Evolutionary conservation across 495 filamentous ascomycete species (phyloP).

Genomic region (Podospora pseudopauciseta): DNA sequence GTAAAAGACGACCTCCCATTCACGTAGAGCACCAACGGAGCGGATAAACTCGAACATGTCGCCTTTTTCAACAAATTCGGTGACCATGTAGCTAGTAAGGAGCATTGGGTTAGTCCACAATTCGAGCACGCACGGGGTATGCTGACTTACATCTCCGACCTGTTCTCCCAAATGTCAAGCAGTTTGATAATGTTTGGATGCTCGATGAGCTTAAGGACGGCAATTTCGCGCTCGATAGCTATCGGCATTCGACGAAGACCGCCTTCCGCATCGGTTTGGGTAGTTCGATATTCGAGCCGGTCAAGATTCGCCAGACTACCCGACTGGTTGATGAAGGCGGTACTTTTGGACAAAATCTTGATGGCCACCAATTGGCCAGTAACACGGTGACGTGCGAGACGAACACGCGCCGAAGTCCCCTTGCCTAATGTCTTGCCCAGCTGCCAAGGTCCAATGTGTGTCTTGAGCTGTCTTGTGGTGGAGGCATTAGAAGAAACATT

Average conservation of each 20-base stretch:
- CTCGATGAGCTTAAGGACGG: conserved; percentile 92
- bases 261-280: conserved; percentile 42
- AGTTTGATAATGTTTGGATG: conserved; percentile 90
- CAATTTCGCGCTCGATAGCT: conserved; percentile 86
- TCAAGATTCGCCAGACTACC: conserved; percentile 75
- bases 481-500: conserved; percentile 58
- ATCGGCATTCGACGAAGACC: conserved; percentile 69
- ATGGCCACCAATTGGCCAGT: conserved; percentile 78
- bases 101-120: conserved; percentile 23
- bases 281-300: conserved; percentile 39
- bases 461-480: conserved; percentile 56
- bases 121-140: background rate
- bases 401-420: conserved; percentile 79
- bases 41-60: conserved; percentile 85
- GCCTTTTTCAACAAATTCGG: conserved; percentile 90
- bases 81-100: conserved; percentile 74
- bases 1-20: conserved; percentile 74
- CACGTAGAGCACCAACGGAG: conserved; percentile 60
- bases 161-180: conserved; percentile 95
- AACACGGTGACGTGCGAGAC: conserved; percentile 70
- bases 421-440: conserved; percentile 81
- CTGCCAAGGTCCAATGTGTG: conserved; percentile 83
- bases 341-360: conserved; percentile 86
- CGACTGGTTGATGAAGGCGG: conserved; percentile 64
- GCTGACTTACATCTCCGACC: conserved; percentile 75